Conservation (phyloP, 331 rosid species). For the Phaseolus coccineus region DNA sequence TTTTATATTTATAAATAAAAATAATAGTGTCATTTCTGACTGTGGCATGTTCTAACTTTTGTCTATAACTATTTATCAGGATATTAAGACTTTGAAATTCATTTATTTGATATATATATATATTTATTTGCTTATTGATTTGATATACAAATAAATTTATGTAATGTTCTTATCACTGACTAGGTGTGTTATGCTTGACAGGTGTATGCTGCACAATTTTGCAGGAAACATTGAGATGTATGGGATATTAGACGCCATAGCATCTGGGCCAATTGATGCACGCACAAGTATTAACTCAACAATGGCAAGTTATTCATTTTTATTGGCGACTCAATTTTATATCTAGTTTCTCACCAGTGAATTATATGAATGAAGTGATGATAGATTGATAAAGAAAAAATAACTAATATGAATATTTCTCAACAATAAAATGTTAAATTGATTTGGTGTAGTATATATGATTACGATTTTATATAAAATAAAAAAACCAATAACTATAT, state of each 20-base stretch:
- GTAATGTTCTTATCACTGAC: slow-evolving; percentile 26
- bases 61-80: background rate
- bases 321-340: slow-evolving; percentile 17
- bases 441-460: background rate
- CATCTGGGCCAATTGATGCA: slow-evolving; percentile 84
- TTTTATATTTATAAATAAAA: slow-evolving; percentile 31
- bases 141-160: slow-evolving; percentile 10
- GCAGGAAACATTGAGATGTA: slow-evolving; percentile 90
- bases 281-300: slow-evolving; percentile 76
- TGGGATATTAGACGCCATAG: slow-evolving; percentile 72
- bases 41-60: slow-evolving; percentile 10
- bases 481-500: background rate
- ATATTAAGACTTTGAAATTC: slow-evolving; percentile 11
- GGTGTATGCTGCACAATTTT: slow-evolving; percentile 94
- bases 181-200: slow-evolving; percentile 47
- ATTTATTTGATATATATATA: background rate
- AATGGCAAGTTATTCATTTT: slow-evolving; percentile 62
- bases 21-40: slow-evolving; percentile 14
- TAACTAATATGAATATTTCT: background rate
- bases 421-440: background rate
- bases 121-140: slow-evolving; percentile 13
- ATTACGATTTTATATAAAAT: background rate
- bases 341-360: slow-evolving; percentile 17
- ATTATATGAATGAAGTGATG: background rate
- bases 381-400: background rate